Evolutionary conservation across 2,329 filamentous ascomycete species (phyloP).

Genomic region (Alternaria sp.): DNA sequence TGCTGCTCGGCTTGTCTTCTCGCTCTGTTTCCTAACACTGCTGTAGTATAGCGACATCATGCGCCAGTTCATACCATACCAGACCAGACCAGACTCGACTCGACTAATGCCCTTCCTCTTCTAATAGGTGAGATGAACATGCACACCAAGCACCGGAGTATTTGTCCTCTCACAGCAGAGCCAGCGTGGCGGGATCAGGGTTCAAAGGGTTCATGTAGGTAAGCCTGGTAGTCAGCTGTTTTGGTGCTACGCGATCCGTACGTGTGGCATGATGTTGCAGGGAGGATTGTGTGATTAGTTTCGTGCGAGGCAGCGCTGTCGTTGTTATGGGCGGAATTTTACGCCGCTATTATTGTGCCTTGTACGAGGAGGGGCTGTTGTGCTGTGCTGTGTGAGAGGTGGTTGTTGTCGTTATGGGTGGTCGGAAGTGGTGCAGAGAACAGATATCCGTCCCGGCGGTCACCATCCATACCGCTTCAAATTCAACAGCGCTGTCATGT

Average conservation of each 20-base stretch:
- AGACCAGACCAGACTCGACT: neutral
- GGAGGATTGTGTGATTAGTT: conserved; percentile 16
- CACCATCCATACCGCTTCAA: conserved; percentile 1
- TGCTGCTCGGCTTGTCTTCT: conserved; percentile 4
- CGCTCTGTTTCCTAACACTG: conserved; percentile 25
- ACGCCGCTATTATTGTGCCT: conserved; percentile 8
- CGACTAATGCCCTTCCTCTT: conserved; percentile 5
- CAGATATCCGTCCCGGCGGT: neutral
- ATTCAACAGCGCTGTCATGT: neutral
- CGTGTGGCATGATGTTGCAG: conserved; percentile 11
- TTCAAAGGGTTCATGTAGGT: conserved; percentile 11
- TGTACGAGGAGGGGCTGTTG: conserved; percentile 4
- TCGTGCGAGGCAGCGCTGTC: conserved; percentile 1
- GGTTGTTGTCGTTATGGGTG: conserved; percentile 5
- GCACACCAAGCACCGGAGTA: conserved; percentile 19
- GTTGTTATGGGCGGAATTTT: neutral
- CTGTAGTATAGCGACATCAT: conserved; percentile 27
- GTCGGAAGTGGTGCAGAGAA: conserved; percentile 13
- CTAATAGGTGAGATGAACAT: conserved; percentile 27
- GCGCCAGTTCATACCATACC: neutral
- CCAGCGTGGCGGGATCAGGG: conserved; percentile 39
- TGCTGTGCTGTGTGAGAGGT: conserved; percentile 8
- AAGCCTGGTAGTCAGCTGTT: conserved; percentile 18
- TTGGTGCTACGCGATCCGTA: conserved; percentile 9
- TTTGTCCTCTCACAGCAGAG: conserved; percentile 28